Conservation (phyloP, 2,329 filamentous ascomycete species). For the Massarina eburnea region DNA sequence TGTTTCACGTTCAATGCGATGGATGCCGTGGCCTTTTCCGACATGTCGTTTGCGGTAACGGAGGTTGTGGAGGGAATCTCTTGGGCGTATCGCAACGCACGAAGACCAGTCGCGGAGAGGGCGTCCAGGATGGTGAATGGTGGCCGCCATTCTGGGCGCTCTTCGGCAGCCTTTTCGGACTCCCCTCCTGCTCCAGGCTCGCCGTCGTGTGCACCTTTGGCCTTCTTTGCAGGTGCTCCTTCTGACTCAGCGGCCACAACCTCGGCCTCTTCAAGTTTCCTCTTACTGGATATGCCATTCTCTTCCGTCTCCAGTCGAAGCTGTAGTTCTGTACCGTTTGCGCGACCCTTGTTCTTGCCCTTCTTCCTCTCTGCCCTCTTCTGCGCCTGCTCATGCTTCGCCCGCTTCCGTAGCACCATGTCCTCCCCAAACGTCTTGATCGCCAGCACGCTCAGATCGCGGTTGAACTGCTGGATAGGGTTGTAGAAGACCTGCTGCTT, state of each 20-base stretch:
- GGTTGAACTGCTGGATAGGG: constrained; percentile 98
- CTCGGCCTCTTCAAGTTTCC: constrained; percentile 23
- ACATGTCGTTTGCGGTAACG: constrained; percentile 88
- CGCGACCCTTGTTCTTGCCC: constrained; percentile 14
- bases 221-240: constrained; percentile 26
- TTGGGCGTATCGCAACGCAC: constrained; percentile 86
- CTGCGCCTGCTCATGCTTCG: constrained; percentile 46
- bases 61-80: constrained; percentile 84
- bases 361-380: constrained; percentile 29
- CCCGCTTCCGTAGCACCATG: constrained; percentile 52
- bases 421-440: constrained; percentile 87
- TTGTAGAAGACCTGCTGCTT: constrained; percentile 93
- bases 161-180: constrained; percentile 5
- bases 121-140: constrained; percentile 78
- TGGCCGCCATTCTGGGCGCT: constrained; percentile 21
- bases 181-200: constrained; percentile 8
- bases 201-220: constrained; percentile 21
- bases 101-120: constrained; percentile 87
- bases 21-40: constrained; percentile 71
- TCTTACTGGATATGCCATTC: constrained; percentile 22
- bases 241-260: constrained; percentile 6
- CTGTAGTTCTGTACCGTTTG: not conserved
- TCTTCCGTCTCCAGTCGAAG: constrained; percentile 5
- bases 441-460: constrained; percentile 87
- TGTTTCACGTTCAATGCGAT: constrained; percentile 85